These are phyloP conservation scores for Alliaria petiolata DNA, from an alignment of 345 rosid genomes.

Conservation along the genomic window DNA sequence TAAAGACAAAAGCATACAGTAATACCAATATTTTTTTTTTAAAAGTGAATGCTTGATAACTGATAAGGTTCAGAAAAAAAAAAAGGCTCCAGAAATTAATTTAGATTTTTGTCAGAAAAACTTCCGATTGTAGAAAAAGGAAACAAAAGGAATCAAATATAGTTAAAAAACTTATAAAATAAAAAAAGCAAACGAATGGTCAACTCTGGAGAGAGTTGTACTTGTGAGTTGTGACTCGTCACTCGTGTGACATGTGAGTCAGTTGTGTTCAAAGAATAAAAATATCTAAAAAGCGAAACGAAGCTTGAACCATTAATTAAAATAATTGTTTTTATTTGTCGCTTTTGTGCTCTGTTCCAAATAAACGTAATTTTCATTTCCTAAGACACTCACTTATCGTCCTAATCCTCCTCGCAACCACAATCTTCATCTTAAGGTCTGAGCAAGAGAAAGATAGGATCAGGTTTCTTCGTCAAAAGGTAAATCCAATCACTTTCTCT, in stretches of 20 bases:
- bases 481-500: not conserved
- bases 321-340: slow-evolving; percentile 1
- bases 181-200: not conserved
- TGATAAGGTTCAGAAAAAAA: too few species aligned
- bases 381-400: slow-evolving; percentile 8
- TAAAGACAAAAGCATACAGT: too few species aligned
- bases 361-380: slow-evolving; percentile 14
- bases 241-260: slow-evolving; percentile 11
- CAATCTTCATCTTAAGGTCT: slow-evolving; percentile 9
- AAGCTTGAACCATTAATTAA: slow-evolving; percentile 5
- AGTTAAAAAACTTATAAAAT: not conserved
- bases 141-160: too few species aligned
- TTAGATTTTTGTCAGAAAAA: too few species aligned
- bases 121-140: too few species aligned
- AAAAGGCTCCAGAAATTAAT: too few species aligned
- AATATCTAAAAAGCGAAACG: slow-evolving; percentile 4
- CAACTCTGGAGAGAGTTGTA: not conserved
- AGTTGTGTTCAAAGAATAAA: not conserved
- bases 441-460: not conserved
- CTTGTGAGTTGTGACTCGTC: slow-evolving; percentile 9
- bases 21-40: too few species aligned
- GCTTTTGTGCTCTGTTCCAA: not conserved
- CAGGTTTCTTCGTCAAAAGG: not conserved
- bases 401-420: slow-evolving; percentile 10
- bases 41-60: too few species aligned